Conservation (phyloP, 345 rosid species). For the Citrus trifoliata region DNA sequence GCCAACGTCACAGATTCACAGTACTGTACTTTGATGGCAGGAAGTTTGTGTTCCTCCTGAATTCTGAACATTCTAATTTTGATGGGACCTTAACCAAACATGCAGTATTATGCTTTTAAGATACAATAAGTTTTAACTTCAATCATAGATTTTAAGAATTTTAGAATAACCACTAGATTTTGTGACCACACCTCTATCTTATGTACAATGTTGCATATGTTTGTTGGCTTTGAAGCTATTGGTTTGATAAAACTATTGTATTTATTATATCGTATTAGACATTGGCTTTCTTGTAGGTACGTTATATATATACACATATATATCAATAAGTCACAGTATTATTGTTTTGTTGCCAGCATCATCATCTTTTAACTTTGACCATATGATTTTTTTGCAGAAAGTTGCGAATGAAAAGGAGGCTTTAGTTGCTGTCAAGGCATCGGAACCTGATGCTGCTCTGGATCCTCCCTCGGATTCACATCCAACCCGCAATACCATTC, state of each 20-base stretch:
- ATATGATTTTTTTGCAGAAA: constrained; percentile 35
- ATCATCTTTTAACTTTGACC: neutral
- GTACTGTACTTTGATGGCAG: neutral
- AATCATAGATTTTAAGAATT: neutral
- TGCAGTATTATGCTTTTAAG: neutral
- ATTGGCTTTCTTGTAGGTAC: neutral
- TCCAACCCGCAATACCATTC: constrained; percentile 20
- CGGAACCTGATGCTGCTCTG: constrained; percentile 45
- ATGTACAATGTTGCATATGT: neutral
- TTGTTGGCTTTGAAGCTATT: neutral
- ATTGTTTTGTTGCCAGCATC: neutral
- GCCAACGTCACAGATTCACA: neutral
- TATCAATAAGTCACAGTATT: too few relatives aligned
- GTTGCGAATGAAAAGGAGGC: constrained; percentile 43
- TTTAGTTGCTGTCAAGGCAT: constrained; percentile 49
- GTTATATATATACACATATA: neutral
- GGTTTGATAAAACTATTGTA: neutral
- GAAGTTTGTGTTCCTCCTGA: neutral
- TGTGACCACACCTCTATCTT: neutral
- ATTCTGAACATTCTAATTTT: neutral
- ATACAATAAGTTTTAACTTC: neutral
- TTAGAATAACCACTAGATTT: neutral
- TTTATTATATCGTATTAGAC: neutral
- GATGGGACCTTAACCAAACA: neutral
- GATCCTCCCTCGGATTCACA: constrained; percentile 41